Percentiles rank a stretch among this genome's conserved stretches.
These are phyloP conservation scores for Ensete ventricosum DNA, from an alignment of 176 grass and related monocot species.

Conservation along the genomic window DNA sequence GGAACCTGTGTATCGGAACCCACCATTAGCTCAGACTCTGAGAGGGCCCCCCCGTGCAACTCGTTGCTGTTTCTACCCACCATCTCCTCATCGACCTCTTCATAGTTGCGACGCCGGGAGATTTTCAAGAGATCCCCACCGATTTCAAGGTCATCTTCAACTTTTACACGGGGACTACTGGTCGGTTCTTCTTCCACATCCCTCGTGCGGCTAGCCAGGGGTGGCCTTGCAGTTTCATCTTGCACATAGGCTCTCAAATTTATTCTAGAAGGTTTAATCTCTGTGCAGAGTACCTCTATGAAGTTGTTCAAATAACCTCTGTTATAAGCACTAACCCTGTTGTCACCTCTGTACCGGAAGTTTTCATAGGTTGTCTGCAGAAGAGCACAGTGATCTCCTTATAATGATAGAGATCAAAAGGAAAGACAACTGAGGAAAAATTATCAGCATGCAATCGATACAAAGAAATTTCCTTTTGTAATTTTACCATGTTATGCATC, in stretches of 20 bases:
- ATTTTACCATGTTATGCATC: too few relatives aligned
- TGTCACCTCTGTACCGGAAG: constrained; percentile 75
- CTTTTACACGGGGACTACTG: constrained; percentile 64
- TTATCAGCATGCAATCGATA: too few relatives aligned
- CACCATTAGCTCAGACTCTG: constrained; percentile 18
- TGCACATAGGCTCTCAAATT: constrained; percentile 42
- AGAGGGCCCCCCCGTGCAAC: constrained; percentile 27
- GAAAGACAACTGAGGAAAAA: not conserved
- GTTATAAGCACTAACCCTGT: constrained; percentile 53
- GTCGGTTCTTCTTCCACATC: constrained; percentile 47
- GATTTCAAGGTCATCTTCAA: constrained; percentile 92
- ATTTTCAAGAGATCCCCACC: constrained; percentile 78
- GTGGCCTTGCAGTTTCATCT: constrained; percentile 45
- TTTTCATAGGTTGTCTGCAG: constrained; percentile 94
- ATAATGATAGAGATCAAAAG: not conserved
- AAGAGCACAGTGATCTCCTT: constrained; percentile 11
- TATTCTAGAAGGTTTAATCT: constrained; percentile 57
- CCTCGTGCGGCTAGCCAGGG: constrained; percentile 27
- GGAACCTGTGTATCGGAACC: constrained; percentile 32
- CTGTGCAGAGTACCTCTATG: constrained; percentile 38
- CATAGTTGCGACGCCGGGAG: constrained; percentile 62
- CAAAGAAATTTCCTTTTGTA: too few relatives aligned
- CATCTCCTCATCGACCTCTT: constrained; percentile 46
- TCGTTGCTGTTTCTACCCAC: constrained; percentile 29
- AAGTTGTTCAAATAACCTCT: constrained; percentile 55